A percentile compares a stretch with the other conserved stretches of the same genome.
These are phyloP conservation scores for Nidularia sp. DNA, from an alignment of 768 basidiomycete species.

Conservation along the genomic window DNA sequence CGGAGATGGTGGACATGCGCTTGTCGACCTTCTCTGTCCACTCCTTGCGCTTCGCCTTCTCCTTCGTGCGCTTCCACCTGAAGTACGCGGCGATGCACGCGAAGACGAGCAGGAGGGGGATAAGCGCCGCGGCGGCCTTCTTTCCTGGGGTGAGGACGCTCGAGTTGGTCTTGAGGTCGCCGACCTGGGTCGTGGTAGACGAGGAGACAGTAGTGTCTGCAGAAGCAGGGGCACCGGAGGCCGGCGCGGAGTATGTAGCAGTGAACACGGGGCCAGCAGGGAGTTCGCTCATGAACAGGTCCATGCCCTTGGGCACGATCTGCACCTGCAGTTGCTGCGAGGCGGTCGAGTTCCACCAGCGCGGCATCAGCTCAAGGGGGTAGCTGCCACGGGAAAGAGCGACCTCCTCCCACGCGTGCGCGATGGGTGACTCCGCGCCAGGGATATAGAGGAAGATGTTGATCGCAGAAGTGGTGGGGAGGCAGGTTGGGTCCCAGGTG, in stretches of 20 bases:
- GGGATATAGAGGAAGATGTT: slow-evolving; percentile 72
- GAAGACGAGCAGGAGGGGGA: slow-evolving; percentile 54
- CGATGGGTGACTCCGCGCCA: slow-evolving; percentile 26
- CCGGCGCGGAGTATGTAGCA: slow-evolving; percentile 50
- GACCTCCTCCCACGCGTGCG: slow-evolving; percentile 59
- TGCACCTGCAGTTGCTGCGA: slow-evolving; percentile 50
- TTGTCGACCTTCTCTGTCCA: slow-evolving; percentile 71
- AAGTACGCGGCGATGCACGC: slow-evolving; percentile 44
- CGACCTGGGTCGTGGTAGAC: slow-evolving; percentile 33
- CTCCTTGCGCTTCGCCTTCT: slow-evolving; percentile 46
- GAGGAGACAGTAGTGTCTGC: slow-evolving; percentile 11
- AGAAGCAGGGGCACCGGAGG: slow-evolving; percentile 24
- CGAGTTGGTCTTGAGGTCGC: slow-evolving; percentile 25
- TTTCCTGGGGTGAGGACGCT: slow-evolving; percentile 39
- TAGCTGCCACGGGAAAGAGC: slow-evolving; percentile 44
- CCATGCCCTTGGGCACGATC: slow-evolving; percentile 40
- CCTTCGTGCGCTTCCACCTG: slow-evolving; percentile 44
- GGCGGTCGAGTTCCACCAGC: slow-evolving; percentile 67
- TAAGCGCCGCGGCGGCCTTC: slow-evolving; percentile 63
- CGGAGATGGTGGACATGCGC: slow-evolving; percentile 79
- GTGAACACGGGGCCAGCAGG: slow-evolving; percentile 70
- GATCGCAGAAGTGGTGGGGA: slow-evolving; percentile 35
- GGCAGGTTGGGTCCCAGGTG: slow-evolving; percentile 62
- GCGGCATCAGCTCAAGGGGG: slow-evolving; percentile 45
- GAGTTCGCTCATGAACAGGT: slow-evolving; percentile 43